phyloP scores from a whole-genome alignment of 768 basidiomycete species.

The Hericium alpestre region DNA sequence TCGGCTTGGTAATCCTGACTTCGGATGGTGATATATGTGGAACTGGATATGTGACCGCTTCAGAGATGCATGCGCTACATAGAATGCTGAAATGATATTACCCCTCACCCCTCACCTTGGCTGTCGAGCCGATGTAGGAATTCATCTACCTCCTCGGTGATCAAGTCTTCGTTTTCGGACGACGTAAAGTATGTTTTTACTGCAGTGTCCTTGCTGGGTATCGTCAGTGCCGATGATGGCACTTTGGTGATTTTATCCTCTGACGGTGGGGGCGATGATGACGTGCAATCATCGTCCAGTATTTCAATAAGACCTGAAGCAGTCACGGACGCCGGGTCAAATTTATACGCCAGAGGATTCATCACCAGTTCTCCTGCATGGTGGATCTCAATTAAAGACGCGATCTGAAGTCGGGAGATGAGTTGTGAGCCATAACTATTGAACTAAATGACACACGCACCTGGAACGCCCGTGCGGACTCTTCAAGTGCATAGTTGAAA shows the following conservation, averaged over 20 bases:
- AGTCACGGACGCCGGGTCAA: too few species aligned
- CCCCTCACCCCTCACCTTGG: conserved; percentile 10
- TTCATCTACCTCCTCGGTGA: conserved; percentile 8
- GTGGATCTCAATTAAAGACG: conserved; percentile 15
- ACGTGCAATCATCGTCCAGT: too few species aligned
- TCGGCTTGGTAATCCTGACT: conserved; percentile 24
- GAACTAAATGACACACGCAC: background rate
- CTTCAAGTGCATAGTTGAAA: conserved; percentile 8
- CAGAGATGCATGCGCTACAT: background rate
- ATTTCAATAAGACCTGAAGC: too few species aligned
- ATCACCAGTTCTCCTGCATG: conserved; percentile 1
- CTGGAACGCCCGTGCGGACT: conserved; percentile 14
- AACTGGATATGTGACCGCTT: conserved; percentile 24
- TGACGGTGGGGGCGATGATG: too few species aligned
- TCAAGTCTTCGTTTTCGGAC: too few species aligned
- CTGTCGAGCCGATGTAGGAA: conserved; percentile 5
- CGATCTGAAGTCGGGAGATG: conserved; percentile 2
- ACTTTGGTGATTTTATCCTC: too few species aligned
- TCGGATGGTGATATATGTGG: conserved; percentile 40
- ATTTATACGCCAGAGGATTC: too few species aligned
- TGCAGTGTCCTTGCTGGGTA: too few species aligned
- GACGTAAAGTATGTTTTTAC: too few species aligned
- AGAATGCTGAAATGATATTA: background rate
- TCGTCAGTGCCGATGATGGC: too few species aligned
- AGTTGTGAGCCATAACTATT: background rate